A percentile compares a stretch with the other conserved stretches of the same genome.
Evolutionary conservation across 2,329 filamentous ascomycete genomes (phyloP).

Genomic region (Xylaria sp.): DNA sequence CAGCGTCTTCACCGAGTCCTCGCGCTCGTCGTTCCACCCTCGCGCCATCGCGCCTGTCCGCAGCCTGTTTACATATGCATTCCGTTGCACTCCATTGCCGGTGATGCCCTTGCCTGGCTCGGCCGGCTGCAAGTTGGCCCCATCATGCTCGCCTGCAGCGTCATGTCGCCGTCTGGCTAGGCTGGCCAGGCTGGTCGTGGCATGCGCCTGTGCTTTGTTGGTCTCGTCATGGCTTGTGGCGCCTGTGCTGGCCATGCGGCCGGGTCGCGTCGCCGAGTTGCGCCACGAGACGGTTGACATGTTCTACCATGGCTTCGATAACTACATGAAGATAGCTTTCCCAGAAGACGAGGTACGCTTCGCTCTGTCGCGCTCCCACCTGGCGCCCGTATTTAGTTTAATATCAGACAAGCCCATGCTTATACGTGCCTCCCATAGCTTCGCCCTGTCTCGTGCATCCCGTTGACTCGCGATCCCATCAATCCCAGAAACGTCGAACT

Average conservation of each 20-base stretch:
- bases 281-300: slow-evolving; percentile 75
- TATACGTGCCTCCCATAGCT: slow-evolving; percentile 62
- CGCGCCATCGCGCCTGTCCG: background rate
- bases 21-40: slow-evolving; percentile 25
- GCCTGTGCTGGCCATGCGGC: slow-evolving; percentile 61
- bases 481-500: slow-evolving; percentile 85
- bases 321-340: slow-evolving; percentile 93
- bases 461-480: slow-evolving; percentile 83
- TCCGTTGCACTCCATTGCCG: slow-evolving; percentile 49
- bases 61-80: slow-evolving; percentile 50
- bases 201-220: slow-evolving; percentile 40
- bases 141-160: slow-evolving; percentile 37
- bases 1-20: slow-evolving; percentile 25
- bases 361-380: background rate
- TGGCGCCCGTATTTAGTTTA: slow-evolving; percentile 31
- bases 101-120: slow-evolving; percentile 56
- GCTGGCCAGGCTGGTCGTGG: slow-evolving; percentile 40
- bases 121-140: slow-evolving; percentile 49
- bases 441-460: slow-evolving; percentile 84
- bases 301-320: slow-evolving; percentile 97
- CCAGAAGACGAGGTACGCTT: slow-evolving; percentile 84
- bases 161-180: slow-evolving; percentile 25
- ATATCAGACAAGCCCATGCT: slow-evolving; percentile 37
- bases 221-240: slow-evolving; percentile 55
- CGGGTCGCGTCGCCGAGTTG: slow-evolving; percentile 65